These are phyloP conservation scores for Colletotrichum godetiae DNA, from an alignment of 2,329 filamentous ascomycete genomes.

Conservation along the genomic window DNA sequence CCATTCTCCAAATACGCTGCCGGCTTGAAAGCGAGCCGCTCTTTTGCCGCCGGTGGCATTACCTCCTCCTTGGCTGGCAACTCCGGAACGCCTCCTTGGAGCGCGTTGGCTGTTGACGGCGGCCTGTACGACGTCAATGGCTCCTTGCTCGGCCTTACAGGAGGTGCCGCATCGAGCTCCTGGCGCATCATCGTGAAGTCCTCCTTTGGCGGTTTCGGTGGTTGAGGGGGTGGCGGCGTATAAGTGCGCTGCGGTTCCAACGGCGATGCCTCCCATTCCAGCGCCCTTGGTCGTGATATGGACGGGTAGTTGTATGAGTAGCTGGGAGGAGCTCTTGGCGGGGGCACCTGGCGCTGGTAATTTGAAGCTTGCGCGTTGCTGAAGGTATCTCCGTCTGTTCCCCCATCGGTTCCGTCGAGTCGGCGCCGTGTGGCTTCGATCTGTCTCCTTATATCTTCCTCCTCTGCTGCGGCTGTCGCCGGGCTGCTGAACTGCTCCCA, in stretches of 20 bases:
- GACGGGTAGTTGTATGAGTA: slow-evolving; percentile 66
- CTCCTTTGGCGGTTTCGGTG: slow-evolving; percentile 48
- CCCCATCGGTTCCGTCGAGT: slow-evolving; percentile 52
- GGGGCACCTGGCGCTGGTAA: slow-evolving; percentile 40
- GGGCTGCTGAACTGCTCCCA: slow-evolving; percentile 43
- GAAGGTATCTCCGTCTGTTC: slow-evolving; percentile 34
- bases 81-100: slow-evolving; percentile 41
- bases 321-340: slow-evolving; percentile 24
- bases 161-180: slow-evolving; percentile 29
- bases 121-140: slow-evolving; percentile 20
- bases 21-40: slow-evolving; percentile 82
- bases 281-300: slow-evolving; percentile 62
- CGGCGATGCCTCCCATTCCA: slow-evolving; percentile 54
- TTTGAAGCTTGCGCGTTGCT: slow-evolving; percentile 35
- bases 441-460: slow-evolving; percentile 59
- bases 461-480: slow-evolving; percentile 47
- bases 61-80: slow-evolving; percentile 50
- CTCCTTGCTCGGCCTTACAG: slow-evolving; percentile 27
- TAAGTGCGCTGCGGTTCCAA: slow-evolving; percentile 31
- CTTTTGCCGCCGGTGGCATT: slow-evolving; percentile 53
- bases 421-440: slow-evolving; percentile 64
- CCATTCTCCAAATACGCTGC: slow-evolving; percentile 92
- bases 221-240: slow-evolving; percentile 41
- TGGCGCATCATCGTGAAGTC: slow-evolving; percentile 13
- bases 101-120: background rate